These are phyloP conservation scores for Curvularia lunata DNA, from an alignment of 2,329 filamentous ascomycete genomes.

Conservation along the genomic window DNA sequence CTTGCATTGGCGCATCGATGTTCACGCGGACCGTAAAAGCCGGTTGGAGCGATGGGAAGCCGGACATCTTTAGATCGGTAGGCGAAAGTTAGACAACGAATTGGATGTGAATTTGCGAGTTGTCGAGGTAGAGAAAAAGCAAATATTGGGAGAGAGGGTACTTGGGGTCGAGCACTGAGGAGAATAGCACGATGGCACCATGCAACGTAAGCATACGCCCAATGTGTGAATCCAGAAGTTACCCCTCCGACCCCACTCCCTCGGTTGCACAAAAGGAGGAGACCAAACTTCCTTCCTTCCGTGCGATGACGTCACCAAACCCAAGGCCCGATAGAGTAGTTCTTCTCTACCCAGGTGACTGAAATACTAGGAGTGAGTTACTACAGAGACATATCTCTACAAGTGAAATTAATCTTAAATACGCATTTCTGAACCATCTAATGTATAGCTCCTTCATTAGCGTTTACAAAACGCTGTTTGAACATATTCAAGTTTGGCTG, in stretches of 20 bases:
- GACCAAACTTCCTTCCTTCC: conserved; percentile 12
- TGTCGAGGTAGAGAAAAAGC: background rate
- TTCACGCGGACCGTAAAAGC: conserved; percentile 41
- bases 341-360: background rate
- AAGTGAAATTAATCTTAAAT: background rate
- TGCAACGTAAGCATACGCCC: background rate
- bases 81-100: background rate
- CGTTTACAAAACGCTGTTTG: background rate
- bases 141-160: background rate
- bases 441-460: background rate
- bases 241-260: conserved; percentile 28
- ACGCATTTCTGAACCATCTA: background rate
- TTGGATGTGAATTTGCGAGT: background rate
- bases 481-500: background rate
- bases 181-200: background rate
- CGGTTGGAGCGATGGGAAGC: conserved; percentile 39
- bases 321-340: background rate
- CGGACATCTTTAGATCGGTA: conserved; percentile 21
- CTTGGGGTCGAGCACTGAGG: background rate
- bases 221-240: conserved; percentile 14
- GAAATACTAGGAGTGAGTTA: background rate
- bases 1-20: conserved; percentile 37
- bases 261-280: conserved; percentile 1
- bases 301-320: conserved; percentile 11
- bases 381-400: background rate